Percentiles rank a stretch among this genome's conserved stretches.
These are phyloP conservation scores for Actinidia arguta DNA, from an alignment of 179 eudicot genomes.

Conservation along the genomic window DNA sequence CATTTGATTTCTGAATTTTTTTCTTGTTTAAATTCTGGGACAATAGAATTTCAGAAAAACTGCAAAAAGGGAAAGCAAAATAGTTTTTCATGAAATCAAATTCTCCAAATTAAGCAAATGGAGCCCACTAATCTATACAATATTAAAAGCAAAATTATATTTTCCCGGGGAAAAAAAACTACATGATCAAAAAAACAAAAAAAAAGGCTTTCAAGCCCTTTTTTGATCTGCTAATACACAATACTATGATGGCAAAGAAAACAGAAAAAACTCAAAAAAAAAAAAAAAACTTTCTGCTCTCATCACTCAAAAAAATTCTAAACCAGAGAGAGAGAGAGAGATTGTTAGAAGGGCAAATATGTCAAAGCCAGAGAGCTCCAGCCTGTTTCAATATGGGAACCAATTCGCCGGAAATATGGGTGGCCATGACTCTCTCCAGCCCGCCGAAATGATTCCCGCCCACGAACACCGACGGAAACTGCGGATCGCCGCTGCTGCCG, in stretches of 20 bases:
- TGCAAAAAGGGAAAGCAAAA: background rate
- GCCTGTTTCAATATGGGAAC: conserved; percentile 78
- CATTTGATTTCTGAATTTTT: too few species aligned
- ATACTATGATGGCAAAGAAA: background rate
- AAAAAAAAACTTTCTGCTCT: background rate
- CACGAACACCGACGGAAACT: conserved; percentile 78
- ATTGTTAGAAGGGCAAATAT: background rate
- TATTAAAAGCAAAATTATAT: too few species aligned
- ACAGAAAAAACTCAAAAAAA: background rate
- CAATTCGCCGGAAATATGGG: conserved; percentile 89
- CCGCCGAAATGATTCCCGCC: conserved; percentile 84
- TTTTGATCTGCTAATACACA: too few species aligned
- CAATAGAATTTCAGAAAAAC: too few species aligned
- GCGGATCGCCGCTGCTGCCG: conserved; percentile 24
- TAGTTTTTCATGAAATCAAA: too few species aligned
- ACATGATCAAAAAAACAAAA: conserved; percentile 1
- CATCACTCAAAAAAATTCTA: too few species aligned
- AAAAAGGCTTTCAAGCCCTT: background rate
- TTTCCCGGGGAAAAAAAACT: too few species aligned
- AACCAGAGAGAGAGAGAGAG: background rate
- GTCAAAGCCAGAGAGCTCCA: conserved; percentile 83
- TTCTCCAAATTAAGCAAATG: too few species aligned
- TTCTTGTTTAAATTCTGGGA: too few species aligned
- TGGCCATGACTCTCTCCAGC: conserved; percentile 70
- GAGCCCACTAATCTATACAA: background rate